phyloP scores from a whole-genome alignment of 2,329 filamentous ascomycete genomes.

The Magnaporthiopsis rhizophila region DNA sequence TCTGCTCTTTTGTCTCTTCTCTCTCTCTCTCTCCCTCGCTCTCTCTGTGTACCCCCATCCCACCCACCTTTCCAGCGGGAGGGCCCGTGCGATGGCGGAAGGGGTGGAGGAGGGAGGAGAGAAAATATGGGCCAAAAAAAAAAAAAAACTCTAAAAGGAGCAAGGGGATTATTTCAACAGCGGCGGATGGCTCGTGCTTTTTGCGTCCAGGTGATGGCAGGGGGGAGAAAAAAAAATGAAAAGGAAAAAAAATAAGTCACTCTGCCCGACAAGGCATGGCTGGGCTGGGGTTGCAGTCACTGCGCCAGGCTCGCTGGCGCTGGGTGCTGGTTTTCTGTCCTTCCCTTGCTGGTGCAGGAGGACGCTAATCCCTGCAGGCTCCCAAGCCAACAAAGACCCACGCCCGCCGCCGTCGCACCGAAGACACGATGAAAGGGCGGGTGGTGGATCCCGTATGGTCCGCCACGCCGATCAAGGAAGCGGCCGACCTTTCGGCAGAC shows the following conservation, averaged over 20 bases:
- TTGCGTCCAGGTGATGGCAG: no score
- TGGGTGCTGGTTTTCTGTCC: neutral
- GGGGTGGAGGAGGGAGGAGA: neutral
- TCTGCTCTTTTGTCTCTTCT: no score
- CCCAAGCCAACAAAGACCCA: neutral
- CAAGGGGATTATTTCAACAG: no score
- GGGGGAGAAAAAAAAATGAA: no score
- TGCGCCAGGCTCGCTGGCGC: neutral
- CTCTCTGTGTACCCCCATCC: neutral
- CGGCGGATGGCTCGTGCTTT: no score
- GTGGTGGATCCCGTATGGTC: neutral
- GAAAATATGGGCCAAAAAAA: neutral
- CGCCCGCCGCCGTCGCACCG: no score
- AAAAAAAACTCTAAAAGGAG: no score
- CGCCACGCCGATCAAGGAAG: no score
- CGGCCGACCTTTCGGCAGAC: neutral
- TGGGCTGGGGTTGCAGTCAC: neutral
- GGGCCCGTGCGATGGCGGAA: neutral
- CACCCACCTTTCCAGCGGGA: neutral
- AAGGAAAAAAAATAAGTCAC: neutral
- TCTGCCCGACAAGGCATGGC: neutral
- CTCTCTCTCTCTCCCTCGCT: neutral
- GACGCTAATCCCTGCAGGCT: neutral
- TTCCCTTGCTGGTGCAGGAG: neutral
- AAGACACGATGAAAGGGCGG: no score